phyloP scores from a whole-genome alignment of 257 asterid species.

The Striga asiatica region DNA sequence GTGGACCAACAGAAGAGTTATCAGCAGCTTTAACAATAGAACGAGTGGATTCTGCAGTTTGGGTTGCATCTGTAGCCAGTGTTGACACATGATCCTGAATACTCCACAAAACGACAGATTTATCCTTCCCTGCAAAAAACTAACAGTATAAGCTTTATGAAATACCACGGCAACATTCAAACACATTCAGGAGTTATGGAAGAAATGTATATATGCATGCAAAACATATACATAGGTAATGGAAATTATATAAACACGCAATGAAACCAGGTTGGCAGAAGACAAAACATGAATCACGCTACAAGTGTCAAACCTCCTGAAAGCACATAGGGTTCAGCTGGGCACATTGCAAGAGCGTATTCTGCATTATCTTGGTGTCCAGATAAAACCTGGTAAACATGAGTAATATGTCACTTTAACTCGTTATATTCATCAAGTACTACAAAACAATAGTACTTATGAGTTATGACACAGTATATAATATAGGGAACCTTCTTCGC shows the following conservation, averaged over 20 bases:
- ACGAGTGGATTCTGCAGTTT: conserved; percentile 42
- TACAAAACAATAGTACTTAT: too few relatives aligned
- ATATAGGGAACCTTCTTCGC: neutral
- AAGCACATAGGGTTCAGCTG: conserved; percentile 92
- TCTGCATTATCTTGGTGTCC: conserved; percentile 99
- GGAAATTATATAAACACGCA: neutral
- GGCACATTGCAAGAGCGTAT: conserved; percentile 94
- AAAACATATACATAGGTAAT: neutral
- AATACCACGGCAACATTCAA: neutral
- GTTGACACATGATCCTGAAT: conserved; percentile 90
- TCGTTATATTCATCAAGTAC: neutral
- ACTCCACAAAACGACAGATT: conserved; percentile 90
- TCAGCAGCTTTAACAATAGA: conserved; percentile 67
- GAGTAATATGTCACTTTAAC: neutral
- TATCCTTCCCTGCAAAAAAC: conserved; percentile 92
- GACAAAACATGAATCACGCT: neutral
- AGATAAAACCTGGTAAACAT: conserved; percentile 47
- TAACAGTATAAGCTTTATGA: conserved; percentile 10
- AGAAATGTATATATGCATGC: neutral
- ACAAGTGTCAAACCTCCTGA: conserved; percentile 73
- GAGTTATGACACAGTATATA: too few relatives aligned
- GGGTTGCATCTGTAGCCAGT: conserved; percentile 52
- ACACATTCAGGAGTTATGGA: neutral
- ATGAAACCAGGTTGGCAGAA: too few relatives aligned
- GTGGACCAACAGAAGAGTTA: conserved; percentile 78